Base-by-base conservation (phyloP, 345 rosid genomes). In the Euclidium syriacum region DNA sequence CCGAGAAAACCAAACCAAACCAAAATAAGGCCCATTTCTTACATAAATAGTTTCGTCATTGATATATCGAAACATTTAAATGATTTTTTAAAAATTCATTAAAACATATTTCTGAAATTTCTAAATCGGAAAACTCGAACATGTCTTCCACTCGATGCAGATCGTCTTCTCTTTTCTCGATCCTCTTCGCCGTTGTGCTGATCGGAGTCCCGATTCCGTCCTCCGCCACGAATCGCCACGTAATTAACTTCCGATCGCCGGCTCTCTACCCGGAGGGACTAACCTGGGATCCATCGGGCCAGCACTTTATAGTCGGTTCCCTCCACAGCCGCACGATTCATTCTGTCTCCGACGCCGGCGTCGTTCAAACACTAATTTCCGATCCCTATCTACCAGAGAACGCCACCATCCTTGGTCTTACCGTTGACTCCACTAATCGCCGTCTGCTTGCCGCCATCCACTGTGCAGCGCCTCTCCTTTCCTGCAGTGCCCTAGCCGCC, bases 291-390 rank as follows among this genome's bases (percentile, higher is more conserved):
- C 83, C 85, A 6, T 68, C 84, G 0, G 84, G 72, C 43, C 81
- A 85, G 35, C 91, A 88, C 77, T 91, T 91, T 79, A 8, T 91
- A 60, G 95, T 88, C 43, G 91, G 98, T 20, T 91, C 96, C 4
- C 74, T 79, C 60, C 81, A 44, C 52, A 58, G 74, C 68, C 85
- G 96, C 56, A 67, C 83, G 0, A 71, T 91, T 50, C 75, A 49
- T 65, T 73, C 96, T 41, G 85, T 91, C 58, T 91, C 98, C 36
- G 96, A 91, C 43, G 94, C 86, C 12, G 96, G 87, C 33, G 89
- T 85, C 64, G 22, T 78, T 24, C 77, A 87, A 49, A 80, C 79
- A 7, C 57, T 88, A 14, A 40, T 88, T 40, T 76, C 72, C 57
- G 98, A 91, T 48, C 77, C 58, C 7, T 35, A 61, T 42, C 85